phyloP scores from a whole-genome alignment of 192 early-diverging fungal species.

The Coemansia erecta region DNA sequence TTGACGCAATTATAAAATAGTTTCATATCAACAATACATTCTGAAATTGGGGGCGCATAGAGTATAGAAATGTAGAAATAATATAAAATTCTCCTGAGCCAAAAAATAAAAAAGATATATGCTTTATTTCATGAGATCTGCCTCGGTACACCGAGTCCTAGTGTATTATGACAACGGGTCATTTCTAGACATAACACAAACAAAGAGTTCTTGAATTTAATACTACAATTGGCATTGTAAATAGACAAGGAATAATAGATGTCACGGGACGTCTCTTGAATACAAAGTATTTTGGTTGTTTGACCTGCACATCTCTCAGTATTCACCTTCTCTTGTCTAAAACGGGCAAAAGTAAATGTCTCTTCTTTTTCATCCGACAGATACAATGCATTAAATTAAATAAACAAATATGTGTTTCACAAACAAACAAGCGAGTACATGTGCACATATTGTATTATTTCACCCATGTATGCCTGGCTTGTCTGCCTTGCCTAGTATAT shows the following conservation, averaged over 20 bases:
- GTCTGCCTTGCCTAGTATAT: too few species aligned
- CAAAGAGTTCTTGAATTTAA: not conserved
- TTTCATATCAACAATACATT: not conserved
- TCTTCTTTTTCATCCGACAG: too few species aligned
- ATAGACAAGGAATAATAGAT: not conserved
- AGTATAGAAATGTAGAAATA: not conserved
- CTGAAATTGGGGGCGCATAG: conserved; percentile 1
- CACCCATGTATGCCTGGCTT: too few species aligned
- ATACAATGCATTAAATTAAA: not conserved
- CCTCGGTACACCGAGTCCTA: not conserved
- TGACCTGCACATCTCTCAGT: too few species aligned
- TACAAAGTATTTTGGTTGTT: too few species aligned
- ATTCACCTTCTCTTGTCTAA: too few species aligned
- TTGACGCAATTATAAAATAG: not conserved
- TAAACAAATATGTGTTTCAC: conserved; percentile 1
- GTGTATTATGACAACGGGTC: not conserved
- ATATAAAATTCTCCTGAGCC: not conserved
- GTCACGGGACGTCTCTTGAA: not conserved
- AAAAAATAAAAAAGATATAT: not conserved
- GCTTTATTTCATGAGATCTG: not conserved
- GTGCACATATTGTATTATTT: too few species aligned
- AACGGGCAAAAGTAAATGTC: too few species aligned
- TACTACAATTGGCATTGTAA: not conserved
- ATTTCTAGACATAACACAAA: too few species aligned
- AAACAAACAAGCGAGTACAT: not conserved